Base-by-base conservation (phyloP, 1,284 basidiomycete species). In the Termitomyces sp. region DNA sequence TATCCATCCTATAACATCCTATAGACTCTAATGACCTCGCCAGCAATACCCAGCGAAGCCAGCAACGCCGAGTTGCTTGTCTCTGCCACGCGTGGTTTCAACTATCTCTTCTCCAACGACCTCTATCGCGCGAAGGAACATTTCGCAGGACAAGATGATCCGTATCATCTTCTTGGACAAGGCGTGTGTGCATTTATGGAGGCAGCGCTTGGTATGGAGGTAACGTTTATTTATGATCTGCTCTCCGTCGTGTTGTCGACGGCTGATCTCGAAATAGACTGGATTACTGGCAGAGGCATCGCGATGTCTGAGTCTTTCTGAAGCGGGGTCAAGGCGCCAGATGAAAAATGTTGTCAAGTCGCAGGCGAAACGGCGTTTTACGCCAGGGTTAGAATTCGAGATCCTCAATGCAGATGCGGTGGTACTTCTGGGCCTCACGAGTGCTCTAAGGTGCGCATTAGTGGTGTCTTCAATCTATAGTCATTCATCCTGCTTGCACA, bases 121-220 rank as follows among this genome's bases (percentile, higher is more conserved):
- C 71, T 90, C 50, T 69, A 65, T 1, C 73, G 74, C 3, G 84
- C 86, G 0, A 70, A 77, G 57, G 64, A 71, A 10, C 70, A 75
- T 39, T 86, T 90, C 63, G 58, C 71, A 28, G 65, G 67, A 1
- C 70, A 73, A 3, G 74, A 80, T 45, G 83, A 84, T 28, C 82
- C 88, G 0, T 86, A 88, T 64, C 87, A 90, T 67, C 72, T 80
- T 34, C 73, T 90, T 55, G 88, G 88, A 2, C 71, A 82, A 0
- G 89, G 88, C n/a, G 81, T 84, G 0, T 84, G 83, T 57, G 79
- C 81, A 1, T 90, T 90, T 62, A 70, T 91, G 31, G 83, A 89
- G 67, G 89, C 88, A 1, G 87, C 86, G 1, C 70, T 91, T n/a
- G 86, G 87, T 17, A 83, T 90, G 83, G 88, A 91, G 79, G 84